Base-by-base conservation (phyloP, 495 filamentous ascomycete genomes). In the Lepraria neglecta region DNA sequence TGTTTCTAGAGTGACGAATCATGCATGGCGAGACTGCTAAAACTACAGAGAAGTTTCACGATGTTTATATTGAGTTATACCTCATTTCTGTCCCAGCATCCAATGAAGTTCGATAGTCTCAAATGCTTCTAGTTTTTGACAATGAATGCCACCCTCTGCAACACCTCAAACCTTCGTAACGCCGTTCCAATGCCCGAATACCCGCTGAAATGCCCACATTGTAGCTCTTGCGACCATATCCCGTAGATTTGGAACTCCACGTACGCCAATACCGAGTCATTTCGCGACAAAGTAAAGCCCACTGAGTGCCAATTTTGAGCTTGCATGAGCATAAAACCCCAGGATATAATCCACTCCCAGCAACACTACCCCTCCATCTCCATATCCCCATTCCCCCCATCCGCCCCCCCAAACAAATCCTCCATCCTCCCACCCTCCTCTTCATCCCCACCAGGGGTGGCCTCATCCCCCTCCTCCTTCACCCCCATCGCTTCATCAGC, bases 391-490 rank as follows among this genome's bases (percentile, higher is more conserved):
- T 74, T 74, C 11, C 74, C 73, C 6, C 70, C 64, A 58, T 77
- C 66, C 27, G 70, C 67, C 60, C 84, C 68, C 59, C 81, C 74
- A 71, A 83, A 78, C 58, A 80, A 72, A 71, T 87, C 84, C 65
- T 85, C 82, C 74, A 86, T 80, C 65, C 78, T 79, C 9, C 78
- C 81, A 67, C 80, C 81, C n/a, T 77, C 82, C 43, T 82, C 79
- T 43, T 81, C 80, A 46, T 74, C 72, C 64, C 19, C 67, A 27
- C 66, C 72, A 28, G 47, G 47, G 10, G 42, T 15, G 38, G 24
- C 40, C 15, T 75, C 51, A 70, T 67, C 67, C 76, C 70, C 64
- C 68, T 53, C 76, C 74, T 56, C 68, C 67, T 42, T 63, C 67
- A 56, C 27, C 17, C 30, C 60, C 59, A 66, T 56, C 35, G 70